These are phyloP conservation scores for Trypanosoma lewisi DNA, from an alignment of 208 protist genomes.

Conservation along the genomic window DNA sequence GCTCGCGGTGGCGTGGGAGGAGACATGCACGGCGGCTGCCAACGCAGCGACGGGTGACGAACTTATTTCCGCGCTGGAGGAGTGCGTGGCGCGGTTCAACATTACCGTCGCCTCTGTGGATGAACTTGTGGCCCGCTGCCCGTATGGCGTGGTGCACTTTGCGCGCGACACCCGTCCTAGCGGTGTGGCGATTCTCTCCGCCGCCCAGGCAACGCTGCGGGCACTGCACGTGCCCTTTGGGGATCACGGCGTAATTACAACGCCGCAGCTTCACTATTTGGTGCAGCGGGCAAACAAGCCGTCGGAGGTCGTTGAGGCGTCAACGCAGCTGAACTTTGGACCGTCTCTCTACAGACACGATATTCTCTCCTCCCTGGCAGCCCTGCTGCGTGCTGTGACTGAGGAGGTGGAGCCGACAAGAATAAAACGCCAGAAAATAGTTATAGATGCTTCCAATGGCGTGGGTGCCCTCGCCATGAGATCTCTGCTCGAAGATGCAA, in stretches of 20 bases:
- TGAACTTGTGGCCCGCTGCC: slow-evolving; percentile 13
- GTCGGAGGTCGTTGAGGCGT: slow-evolving; percentile 11
- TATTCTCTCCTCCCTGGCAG: slow-evolving; percentile 33
- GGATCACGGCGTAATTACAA: slow-evolving; percentile 43
- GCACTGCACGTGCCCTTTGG: slow-evolving; percentile 15
- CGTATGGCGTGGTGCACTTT: slow-evolving; percentile 33
- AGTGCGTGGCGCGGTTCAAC: slow-evolving; percentile 26
- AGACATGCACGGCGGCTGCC: slow-evolving; percentile 48
- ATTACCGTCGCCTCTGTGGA: neutral
- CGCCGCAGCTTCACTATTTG: slow-evolving; percentile 77
- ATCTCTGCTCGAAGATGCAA: slow-evolving; percentile 40
- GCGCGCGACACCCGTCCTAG: slow-evolving; percentile 60
- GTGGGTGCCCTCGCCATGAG: slow-evolving; percentile 64
- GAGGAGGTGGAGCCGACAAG: neutral
- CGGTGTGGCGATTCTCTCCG: slow-evolving; percentile 40
- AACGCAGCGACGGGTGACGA: slow-evolving; percentile 54
- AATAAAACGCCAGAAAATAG: slow-evolving; percentile 31
- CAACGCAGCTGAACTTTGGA: slow-evolving; percentile 6
- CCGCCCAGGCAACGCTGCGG: slow-evolving; percentile 25
- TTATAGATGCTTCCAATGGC: slow-evolving; percentile 90
- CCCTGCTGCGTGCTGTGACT: slow-evolving; percentile 19
- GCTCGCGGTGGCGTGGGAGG: slow-evolving; percentile 67
- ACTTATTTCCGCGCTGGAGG: slow-evolving; percentile 37
- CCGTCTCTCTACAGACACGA: slow-evolving; percentile 32
- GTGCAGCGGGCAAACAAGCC: slow-evolving; percentile 28